Conservation (phyloP, 257 asterid genomes). For the Fraxinus cuspidata region DNA sequence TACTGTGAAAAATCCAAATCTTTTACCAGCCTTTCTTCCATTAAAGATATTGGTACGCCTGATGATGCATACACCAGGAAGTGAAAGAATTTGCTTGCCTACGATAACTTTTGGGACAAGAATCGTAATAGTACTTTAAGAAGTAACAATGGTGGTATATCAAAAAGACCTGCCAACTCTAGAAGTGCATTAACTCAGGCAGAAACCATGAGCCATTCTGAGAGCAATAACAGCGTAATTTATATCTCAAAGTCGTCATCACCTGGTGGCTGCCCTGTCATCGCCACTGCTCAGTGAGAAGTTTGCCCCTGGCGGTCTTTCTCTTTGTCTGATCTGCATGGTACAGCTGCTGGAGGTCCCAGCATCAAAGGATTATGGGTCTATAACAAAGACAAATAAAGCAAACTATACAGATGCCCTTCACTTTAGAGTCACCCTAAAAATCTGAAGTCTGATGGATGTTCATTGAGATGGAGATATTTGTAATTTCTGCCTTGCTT, state of each 20-base stretch:
- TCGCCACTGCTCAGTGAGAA: conserved; percentile 48
- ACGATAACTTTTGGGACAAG: conserved; percentile 54
- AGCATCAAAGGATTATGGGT: conserved; percentile 38
- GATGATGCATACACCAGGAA: conserved; percentile 68
- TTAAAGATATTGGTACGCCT: conserved; percentile 64
- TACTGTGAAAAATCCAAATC: conserved; percentile 48
- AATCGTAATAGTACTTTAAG: conserved; percentile 36
- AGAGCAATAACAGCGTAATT: conserved; percentile 50
- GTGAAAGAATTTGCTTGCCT: conserved; percentile 66
- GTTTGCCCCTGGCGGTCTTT: conserved; percentile 64
- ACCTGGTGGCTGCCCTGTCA: conserved; percentile 41
- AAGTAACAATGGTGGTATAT: conserved; percentile 44
- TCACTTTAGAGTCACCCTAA: conserved; percentile 49
- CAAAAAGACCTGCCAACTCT: conserved; percentile 55
- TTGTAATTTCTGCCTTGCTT: conserved; percentile 34
- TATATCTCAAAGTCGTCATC: conserved; percentile 58
- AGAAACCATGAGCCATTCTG: conserved; percentile 41
- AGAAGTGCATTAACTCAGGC: conserved; percentile 59
- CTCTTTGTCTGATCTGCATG: conserved; percentile 78
- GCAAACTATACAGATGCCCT: conserved; percentile 20
- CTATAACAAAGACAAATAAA: conserved; percentile 33
- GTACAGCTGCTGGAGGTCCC: conserved; percentile 54
- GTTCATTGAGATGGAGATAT: conserved; percentile 65
- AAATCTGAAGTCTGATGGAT: conserved; percentile 41
- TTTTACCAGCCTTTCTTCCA: conserved; percentile 57